These are phyloP conservation scores for Cystofilobasidium bisporidii DNA, from an alignment of 768 basidiomycete genomes.

Conservation along the genomic window DNA sequence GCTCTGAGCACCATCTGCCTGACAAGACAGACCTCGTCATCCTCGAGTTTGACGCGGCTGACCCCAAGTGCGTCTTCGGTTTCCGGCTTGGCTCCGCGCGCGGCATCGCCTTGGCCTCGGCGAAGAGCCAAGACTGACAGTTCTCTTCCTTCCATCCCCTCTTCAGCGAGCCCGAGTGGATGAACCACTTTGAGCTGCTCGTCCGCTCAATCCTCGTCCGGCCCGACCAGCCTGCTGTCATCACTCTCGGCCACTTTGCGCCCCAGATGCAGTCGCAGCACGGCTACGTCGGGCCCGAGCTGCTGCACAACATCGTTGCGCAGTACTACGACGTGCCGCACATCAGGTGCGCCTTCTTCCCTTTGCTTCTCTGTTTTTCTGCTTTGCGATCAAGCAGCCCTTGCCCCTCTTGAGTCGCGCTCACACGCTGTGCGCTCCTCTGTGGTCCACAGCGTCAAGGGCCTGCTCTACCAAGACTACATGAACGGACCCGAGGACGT, in stretches of 20 bases:
- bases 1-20: slow-evolving; percentile 83
- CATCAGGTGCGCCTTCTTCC: slow-evolving; percentile 60
- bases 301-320: slow-evolving; percentile 78
- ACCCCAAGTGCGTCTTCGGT: slow-evolving; percentile 57
- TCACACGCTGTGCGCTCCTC: not conserved
- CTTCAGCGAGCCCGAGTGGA: slow-evolving; percentile 56
- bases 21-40: slow-evolving; percentile 91
- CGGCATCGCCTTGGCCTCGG: not conserved
- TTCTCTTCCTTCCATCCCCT: not conserved
- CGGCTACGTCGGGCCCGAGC: slow-evolving; percentile 83
- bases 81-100: not conserved
- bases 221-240: slow-evolving; percentile 79
- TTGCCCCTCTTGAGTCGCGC: no score
- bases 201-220: slow-evolving; percentile 83
- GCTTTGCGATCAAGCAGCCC: no score
- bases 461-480: slow-evolving; percentile 71
- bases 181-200: slow-evolving; percentile 83
- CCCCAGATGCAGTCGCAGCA: slow-evolving; percentile 68
- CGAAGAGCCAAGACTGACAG: not conserved
- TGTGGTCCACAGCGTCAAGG: slow-evolving; percentile 57
- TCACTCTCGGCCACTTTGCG: slow-evolving; percentile 90
- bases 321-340: slow-evolving; percentile 98
- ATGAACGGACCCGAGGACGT: slow-evolving; percentile 57
- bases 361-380: no score
- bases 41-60: slow-evolving; percentile 86